Evolutionary conservation across 1,284 basidiomycete genomes (phyloP).

Genomic region (Trichosporon coremiiforme): DNA sequence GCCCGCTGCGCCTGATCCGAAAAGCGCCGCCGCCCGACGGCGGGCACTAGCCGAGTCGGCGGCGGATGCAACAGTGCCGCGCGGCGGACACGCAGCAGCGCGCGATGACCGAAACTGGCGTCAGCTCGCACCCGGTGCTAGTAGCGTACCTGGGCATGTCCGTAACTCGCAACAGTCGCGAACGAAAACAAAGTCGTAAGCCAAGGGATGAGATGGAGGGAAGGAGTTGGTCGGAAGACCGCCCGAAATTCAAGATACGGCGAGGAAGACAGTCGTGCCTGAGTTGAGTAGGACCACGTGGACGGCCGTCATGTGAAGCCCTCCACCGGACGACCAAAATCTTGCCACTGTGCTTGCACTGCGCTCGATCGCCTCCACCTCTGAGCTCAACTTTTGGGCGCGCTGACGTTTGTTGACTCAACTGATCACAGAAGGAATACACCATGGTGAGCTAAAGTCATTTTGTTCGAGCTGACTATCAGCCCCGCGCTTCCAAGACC

Average conservation of each 20-base stretch:
- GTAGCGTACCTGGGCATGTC: conserved; percentile 25
- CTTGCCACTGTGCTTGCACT: not conserved
- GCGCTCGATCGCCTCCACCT: not conserved
- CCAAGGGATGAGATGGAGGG: not conserved
- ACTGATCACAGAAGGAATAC: not conserved
- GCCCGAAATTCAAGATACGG: conserved; percentile 10
- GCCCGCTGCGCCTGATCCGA: not conserved
- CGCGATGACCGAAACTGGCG: conserved; percentile 24
- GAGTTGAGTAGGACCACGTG: not conserved
- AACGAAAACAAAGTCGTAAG: not conserved
- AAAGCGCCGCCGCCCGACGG: not conserved
- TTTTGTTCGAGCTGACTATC: conserved; percentile 11
- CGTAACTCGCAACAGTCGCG: not conserved
- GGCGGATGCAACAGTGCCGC: not conserved
- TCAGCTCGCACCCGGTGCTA: not conserved
- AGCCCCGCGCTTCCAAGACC: conserved; percentile 41
- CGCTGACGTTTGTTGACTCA: not conserved
- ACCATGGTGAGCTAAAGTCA: conserved; percentile 22
- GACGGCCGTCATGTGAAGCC: not conserved
- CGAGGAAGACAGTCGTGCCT: not conserved
- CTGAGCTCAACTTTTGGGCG: conserved; percentile 17
- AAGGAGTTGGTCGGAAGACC: conserved; percentile 7
- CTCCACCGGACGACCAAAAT: not conserved
- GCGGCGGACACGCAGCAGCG: conserved; percentile 26
- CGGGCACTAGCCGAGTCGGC: not conserved